phyloP scores from a whole-genome alignment of 1,284 basidiomycete species.

The Leccinum fuscescens region DNA sequence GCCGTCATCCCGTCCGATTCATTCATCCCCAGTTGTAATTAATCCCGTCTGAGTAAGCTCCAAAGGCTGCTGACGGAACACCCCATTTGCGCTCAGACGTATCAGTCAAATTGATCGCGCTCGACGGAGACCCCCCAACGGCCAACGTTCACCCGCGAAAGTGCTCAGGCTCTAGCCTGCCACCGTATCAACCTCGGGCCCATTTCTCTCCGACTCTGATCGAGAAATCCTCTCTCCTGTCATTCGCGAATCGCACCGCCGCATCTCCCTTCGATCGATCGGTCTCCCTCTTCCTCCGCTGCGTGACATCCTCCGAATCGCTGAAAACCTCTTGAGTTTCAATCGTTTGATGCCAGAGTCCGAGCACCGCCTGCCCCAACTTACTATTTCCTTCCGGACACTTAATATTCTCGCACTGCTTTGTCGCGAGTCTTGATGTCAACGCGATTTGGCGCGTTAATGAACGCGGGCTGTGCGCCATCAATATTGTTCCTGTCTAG shows the following conservation, averaged over 20 bases:
- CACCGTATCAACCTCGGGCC: constrained; percentile 2
- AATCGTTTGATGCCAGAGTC: constrained; percentile 8
- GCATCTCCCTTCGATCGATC: not conserved
- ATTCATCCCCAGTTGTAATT: not conserved
- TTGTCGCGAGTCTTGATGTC: constrained; percentile 7
- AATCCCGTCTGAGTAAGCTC: constrained; percentile 1
- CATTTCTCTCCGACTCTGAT: constrained; percentile 11
- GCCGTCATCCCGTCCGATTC: not conserved
- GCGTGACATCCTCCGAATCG: not conserved
- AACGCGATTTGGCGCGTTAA: constrained; percentile 9
- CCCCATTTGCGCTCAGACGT: not conserved
- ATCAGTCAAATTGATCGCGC: constrained; percentile 2
- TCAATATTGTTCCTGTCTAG: not conserved
- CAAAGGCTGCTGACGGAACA: constrained; percentile 6
- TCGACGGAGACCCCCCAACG: not conserved
- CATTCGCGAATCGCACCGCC: constrained; percentile 6
- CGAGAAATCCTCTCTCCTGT: constrained; percentile 11
- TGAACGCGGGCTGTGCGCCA: constrained; percentile 17
- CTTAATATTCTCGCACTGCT: constrained; percentile 8
- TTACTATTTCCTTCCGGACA: no score
- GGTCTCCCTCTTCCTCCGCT: not conserved
- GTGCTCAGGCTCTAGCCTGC: constrained; percentile 1
- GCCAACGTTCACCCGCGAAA: constrained; percentile 13
- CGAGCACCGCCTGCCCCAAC: constrained; percentile 2
- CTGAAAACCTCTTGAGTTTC: not conserved